Percentiles rank a stretch among this genome's conserved stretches.
Conservation (phyloP, 2,329 filamentous ascomycete species). For the Colletotrichum theobromicola region DNA sequence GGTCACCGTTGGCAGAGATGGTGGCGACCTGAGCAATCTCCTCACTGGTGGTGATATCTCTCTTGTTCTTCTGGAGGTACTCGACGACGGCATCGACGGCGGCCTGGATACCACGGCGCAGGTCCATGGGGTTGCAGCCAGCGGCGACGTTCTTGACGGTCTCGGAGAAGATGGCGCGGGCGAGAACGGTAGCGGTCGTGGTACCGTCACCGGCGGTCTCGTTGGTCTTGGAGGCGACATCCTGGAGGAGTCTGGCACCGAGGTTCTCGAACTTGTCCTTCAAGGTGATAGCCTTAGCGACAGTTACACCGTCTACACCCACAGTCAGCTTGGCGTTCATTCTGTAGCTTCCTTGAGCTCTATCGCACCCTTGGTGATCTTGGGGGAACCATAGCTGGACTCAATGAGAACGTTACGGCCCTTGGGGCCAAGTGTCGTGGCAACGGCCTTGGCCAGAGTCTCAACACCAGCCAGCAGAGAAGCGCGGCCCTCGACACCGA, state of each 20-base stretch:
- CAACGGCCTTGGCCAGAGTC: conserved; percentile 93
- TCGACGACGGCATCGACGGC: conserved; percentile 94
- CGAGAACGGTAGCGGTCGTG: conserved; percentile 96
- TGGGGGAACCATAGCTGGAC: conserved; percentile 97
- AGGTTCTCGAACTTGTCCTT: conserved; percentile 99
- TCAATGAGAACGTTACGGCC: conserved; percentile 98
- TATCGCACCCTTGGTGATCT: conserved; percentile 94
- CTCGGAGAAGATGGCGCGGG: conserved; percentile 98
- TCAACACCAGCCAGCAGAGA: conserved; percentile 92
- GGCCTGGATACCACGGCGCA: conserved; percentile 95
- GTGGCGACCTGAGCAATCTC: conserved; percentile 98
- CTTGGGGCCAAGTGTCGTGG: conserved; percentile 96
- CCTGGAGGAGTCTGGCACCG: conserved; percentile 93
- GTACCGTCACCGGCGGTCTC: conserved; percentile 98
- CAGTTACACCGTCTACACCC: conserved; percentile 79
- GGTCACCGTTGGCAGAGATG: conserved; percentile 97
- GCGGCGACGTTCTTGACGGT: conserved; percentile 99
- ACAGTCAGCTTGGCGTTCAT: conserved; percentile 25
- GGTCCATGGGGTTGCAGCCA: conserved; percentile 99
- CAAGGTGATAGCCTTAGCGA: conserved; percentile 86
- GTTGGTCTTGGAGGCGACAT: conserved; percentile 99
- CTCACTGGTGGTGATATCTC: conserved; percentile 95
- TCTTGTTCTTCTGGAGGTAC: conserved; percentile 94
- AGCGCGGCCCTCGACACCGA: conserved; percentile 93
- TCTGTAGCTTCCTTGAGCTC: not conserved